Conservation (phyloP, 2,329 filamentous ascomycete genomes). For the Aspergillus brunneoviolaceus region DNA sequence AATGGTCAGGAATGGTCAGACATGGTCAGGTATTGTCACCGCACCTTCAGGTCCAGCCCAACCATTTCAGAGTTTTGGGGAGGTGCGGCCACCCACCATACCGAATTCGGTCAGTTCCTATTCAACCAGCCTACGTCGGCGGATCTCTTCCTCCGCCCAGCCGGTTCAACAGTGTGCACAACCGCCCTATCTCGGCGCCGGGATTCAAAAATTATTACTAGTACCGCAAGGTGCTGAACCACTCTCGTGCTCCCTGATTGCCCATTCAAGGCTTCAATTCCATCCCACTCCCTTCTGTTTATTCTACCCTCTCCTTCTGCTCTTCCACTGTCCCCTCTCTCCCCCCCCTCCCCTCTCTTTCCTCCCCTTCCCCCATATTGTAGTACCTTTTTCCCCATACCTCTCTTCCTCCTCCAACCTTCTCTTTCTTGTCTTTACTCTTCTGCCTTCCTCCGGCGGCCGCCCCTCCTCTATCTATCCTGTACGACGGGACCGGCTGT, state of each 20-base stretch:
- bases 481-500: conserved; percentile 10
- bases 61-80: conserved; percentile 39
- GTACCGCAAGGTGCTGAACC: conserved; percentile 4
- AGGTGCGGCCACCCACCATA: conserved; percentile 29
- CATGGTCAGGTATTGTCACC: conserved; percentile 19
- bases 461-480: conserved; percentile 9
- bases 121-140: conserved; percentile 32
- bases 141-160: conserved; percentile 19
- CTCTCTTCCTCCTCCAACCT: conserved; percentile 2
- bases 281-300: conserved; percentile 5
- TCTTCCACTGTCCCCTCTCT: conserved; percentile 2
- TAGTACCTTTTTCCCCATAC: not conserved
- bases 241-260: not conserved
- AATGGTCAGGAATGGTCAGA: not conserved
- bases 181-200: conserved; percentile 10
- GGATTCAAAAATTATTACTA: conserved; percentile 10
- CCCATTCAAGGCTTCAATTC: not conserved
- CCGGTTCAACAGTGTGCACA: conserved; percentile 29
- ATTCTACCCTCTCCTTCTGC: conserved; percentile 11
- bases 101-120: conserved; percentile 31
- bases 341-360: not conserved
- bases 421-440: not conserved
- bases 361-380: not conserved
- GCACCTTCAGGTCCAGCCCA: conserved; percentile 29
- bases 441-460: not conserved